Base-by-base conservation (phyloP, 2,329 filamentous ascomycete genomes). In the Ceratocystis huliohia region DNA sequence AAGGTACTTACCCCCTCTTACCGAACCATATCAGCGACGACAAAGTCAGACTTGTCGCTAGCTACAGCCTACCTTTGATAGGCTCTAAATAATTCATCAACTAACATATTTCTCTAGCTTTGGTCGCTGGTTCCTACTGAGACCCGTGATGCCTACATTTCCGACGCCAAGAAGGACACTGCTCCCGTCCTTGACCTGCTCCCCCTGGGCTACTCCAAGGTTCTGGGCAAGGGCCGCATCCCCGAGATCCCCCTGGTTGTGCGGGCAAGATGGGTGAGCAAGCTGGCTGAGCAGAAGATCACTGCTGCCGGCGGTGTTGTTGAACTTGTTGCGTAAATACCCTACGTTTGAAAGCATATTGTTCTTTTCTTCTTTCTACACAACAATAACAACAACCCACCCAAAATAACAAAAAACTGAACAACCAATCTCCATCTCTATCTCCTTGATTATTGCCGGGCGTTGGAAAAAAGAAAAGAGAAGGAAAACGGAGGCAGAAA, bases 281-380 rank as follows among this genome's bases (percentile, higher is more conserved):
- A 89, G 78, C 87, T 96, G 79, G 94, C 94, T 73, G 94, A 99
- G 88, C 84, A 90, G 83, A 99, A 99, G 89, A 96, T 99, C 81
- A 96, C 89, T 78, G 91, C 94, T 80, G 93, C 92, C 75, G 94
- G 94, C 79, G 93, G 93, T 81, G 89, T 96, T 76, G 83, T 96
- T 75, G 91, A 96, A 85, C 85, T 96, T 78, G 90, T 96, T 76
- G 92, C 91, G 81, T 96, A 79, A 76, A 74, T 68, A 64, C 66
- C 50, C 66, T 68, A 68, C 64, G 66, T 53, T 53, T 50, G 45
- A 68, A 37, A 44, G 65, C 66, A 65, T 61, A 68, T 65, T 68
- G 64, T 65, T 68, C 61, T 61, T 66, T 68, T 64, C 61, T 65
- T 61, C 25, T 66, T 65, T 68, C 61, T 65, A 64, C 28, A 56